A percentile compares a stretch with the other conserved stretches of the same genome.
Conservation (phyloP, 164 flowering plant genomes). For the Magnolia sinica region DNA sequence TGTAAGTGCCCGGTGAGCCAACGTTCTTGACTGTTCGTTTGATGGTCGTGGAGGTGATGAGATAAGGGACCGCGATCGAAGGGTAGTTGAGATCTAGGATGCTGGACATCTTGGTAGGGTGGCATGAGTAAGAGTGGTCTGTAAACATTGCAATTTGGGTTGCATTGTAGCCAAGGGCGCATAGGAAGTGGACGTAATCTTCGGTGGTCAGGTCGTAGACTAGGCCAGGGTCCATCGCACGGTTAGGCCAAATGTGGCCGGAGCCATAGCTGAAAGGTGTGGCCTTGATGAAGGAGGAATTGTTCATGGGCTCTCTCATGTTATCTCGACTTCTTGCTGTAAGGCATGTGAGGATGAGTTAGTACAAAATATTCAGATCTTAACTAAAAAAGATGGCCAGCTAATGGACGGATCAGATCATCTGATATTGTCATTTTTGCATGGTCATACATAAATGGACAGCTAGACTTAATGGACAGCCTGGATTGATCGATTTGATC, state of each 20-base stretch:
- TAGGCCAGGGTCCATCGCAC: slow-evolving; percentile 62
- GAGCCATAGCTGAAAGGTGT: slow-evolving; percentile 51
- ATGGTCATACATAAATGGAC: too few species aligned
- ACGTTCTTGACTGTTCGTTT: slow-evolving; percentile 64
- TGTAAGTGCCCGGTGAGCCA: slow-evolving; percentile 40
- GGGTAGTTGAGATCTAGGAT: slow-evolving; percentile 47
- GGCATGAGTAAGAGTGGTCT: slow-evolving; percentile 19
- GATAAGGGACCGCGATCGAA: slow-evolving; percentile 59
- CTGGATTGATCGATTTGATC: too few species aligned
- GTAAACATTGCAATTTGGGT: neutral
- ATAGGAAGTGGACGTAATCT: slow-evolving; percentile 56
- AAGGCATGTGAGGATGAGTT: neutral
- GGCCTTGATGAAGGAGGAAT: slow-evolving; percentile 26
- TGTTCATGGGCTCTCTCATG: slow-evolving; percentile 26
- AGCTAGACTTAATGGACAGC: too few species aligned
- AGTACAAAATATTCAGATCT: too few species aligned
- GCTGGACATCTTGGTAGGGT: slow-evolving; percentile 12
- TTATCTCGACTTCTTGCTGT: slow-evolving; percentile 52
- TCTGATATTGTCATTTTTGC: too few species aligned
- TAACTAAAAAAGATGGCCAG: too few species aligned
- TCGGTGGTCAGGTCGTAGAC: slow-evolving; percentile 49
- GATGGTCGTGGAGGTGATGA: slow-evolving; percentile 34
- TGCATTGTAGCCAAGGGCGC: slow-evolving; percentile 36
- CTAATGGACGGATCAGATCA: too few species aligned
- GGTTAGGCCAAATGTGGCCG: slow-evolving; percentile 58